Conservation (phyloP, 1,284 basidiomycete genomes). For the Thecaphora frezii region DNA sequence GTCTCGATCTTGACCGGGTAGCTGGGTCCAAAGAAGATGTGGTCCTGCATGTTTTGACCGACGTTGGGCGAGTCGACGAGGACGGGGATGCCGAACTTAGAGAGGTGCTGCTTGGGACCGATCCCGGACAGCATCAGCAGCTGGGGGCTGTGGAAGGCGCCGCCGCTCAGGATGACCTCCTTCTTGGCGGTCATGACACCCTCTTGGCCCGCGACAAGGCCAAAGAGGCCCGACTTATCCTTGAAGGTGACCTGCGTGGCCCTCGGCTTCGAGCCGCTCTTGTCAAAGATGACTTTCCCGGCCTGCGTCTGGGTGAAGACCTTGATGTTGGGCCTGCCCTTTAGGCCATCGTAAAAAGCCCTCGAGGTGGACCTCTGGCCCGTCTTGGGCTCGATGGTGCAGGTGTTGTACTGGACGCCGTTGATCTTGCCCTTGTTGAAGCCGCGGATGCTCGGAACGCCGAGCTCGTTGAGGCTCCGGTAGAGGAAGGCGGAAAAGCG, state of each 20-base stretch:
- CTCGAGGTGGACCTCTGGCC: conserved; percentile 37
- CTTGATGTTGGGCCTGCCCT: conserved; percentile 42
- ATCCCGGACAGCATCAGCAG: conserved; percentile 52
- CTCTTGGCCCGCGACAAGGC: conserved; percentile 7
- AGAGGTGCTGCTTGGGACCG: conserved; percentile 31
- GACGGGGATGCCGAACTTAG: conserved; percentile 19
- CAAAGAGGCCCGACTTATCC: neutral
- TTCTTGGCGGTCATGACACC: conserved; percentile 29
- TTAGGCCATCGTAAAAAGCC: conserved; percentile 29
- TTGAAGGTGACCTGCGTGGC: conserved; percentile 36
- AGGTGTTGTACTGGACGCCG: conserved; percentile 51
- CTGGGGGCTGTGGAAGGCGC: conserved; percentile 53
- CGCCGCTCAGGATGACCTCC: conserved; percentile 54
- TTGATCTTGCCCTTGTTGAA: conserved; percentile 48
- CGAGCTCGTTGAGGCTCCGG: conserved; percentile 31
- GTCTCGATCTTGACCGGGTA: conserved; percentile 41
- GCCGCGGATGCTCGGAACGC: conserved; percentile 31
- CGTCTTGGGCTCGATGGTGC: conserved; percentile 23
- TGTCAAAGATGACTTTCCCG: conserved; percentile 56
- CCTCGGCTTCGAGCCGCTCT: conserved; percentile 55
- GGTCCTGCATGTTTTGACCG: conserved; percentile 49
- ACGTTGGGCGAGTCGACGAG: conserved; percentile 29
- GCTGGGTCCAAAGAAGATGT: conserved; percentile 41
- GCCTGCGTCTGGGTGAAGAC: conserved; percentile 45
- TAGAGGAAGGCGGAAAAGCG: conserved; percentile 36